Conservation (phyloP, 352 stramenopile species). For the Phytophthora vignae region DNA sequence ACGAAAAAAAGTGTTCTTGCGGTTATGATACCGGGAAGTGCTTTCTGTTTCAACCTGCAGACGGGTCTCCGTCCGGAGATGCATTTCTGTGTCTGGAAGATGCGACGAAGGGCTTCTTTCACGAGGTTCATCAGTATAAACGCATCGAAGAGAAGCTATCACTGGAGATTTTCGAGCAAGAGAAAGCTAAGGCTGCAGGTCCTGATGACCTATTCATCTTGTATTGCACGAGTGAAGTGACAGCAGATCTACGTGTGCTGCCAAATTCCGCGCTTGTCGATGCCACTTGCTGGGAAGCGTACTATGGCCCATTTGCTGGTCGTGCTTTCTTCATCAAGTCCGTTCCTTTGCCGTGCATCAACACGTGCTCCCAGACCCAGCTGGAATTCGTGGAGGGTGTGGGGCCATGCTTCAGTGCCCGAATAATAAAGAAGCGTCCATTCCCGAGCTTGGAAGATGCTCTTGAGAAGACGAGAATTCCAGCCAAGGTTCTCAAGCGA, state of each 20-base stretch:
- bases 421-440: conserved; percentile 8
- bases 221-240: conserved; percentile 21
- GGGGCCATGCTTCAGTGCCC: not conserved
- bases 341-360: conserved; percentile 12
- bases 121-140: conserved; percentile 27
- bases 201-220: conserved; percentile 18
- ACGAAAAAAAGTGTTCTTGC: conserved; percentile 6
- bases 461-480: conserved; percentile 7
- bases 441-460: conserved; percentile 19
- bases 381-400: conserved; percentile 10
- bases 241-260: conserved; percentile 11
- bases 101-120: conserved; percentile 15
- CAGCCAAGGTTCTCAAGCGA: conserved; percentile 6
- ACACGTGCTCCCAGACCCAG: conserved; percentile 1
- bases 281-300: conserved; percentile 21
- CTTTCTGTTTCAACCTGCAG: conserved; percentile 16
- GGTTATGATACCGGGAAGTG: conserved; percentile 4
- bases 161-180: conserved; percentile 8
- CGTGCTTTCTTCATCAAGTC: conserved; percentile 22
- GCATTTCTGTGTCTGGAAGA: conserved; percentile 23
- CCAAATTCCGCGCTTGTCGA: conserved; percentile 27
- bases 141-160: conserved; percentile 6
- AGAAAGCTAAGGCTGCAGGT: conserved; percentile 9
- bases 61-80: conserved; percentile 15
- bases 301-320: conserved; percentile 26